A percentile compares a stretch with the other conserved stretches of the same genome.
Evolutionary conservation across 2,329 filamentous ascomycete genomes (phyloP).

Genomic region (Ophiocordyceps australis): DNA sequence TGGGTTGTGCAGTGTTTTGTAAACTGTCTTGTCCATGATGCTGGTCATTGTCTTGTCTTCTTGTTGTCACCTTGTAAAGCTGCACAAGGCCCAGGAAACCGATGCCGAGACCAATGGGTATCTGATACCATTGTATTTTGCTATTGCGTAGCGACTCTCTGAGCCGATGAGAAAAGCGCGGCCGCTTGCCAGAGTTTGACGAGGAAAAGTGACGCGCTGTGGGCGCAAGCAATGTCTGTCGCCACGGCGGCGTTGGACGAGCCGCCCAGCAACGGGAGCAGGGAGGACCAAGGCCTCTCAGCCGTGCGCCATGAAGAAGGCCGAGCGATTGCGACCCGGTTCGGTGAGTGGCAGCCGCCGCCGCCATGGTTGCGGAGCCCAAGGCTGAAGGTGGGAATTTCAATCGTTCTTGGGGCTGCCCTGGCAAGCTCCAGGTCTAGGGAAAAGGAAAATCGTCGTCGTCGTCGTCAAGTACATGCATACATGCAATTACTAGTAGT

Average conservation of each 20-base stretch:
- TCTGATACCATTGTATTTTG: constrained; percentile 72
- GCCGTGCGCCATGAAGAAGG: too few relatives aligned
- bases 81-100: constrained; percentile 70
- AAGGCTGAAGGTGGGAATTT: too few relatives aligned
- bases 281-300: constrained; percentile 5
- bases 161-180: constrained; percentile 31
- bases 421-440: too few relatives aligned
- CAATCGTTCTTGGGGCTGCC: too few relatives aligned
- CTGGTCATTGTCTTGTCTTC: constrained; percentile 31
- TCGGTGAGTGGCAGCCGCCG: too few relatives aligned
- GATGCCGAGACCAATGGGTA: constrained; percentile 72
- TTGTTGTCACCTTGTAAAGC: constrained; percentile 53
- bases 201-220: too few relatives aligned
- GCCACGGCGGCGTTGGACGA: constrained; percentile 8
- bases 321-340: too few relatives aligned
- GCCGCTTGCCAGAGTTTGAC: constrained; percentile 20
- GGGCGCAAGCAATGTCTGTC: constrained; percentile 14
- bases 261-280: constrained; percentile 3
- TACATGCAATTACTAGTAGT: too few relatives aligned
- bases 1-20: constrained; percentile 24
- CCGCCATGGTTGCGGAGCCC: too few relatives aligned
- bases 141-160: constrained; percentile 29
- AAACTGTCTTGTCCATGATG: too few relatives aligned
- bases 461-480: too few relatives aligned
- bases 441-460: too few relatives aligned